Percentiles rank a stretch among this genome's conserved stretches.
Evolutionary conservation across 768 basidiomycete species (phyloP).

Genomic region (Rubroboletus satanas): DNA sequence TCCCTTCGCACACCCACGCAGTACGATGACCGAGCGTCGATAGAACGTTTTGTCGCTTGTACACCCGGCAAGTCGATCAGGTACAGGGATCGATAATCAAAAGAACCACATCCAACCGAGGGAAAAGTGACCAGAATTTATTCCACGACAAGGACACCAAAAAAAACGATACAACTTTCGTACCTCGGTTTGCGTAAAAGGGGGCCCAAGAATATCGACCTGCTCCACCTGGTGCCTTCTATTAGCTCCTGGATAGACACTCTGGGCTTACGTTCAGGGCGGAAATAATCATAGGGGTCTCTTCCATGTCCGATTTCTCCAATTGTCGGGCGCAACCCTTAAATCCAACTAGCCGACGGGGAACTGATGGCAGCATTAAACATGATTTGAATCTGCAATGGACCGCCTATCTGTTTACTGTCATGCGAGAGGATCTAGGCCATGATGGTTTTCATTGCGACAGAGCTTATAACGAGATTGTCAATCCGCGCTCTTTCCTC

Average conservation of each 20-base stretch:
- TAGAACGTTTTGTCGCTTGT: neutral
- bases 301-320: neutral
- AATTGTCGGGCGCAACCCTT: neutral
- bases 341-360: neutral
- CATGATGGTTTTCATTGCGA: slow-evolving; percentile 75
- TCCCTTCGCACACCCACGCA: no score
- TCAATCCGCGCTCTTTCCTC: slow-evolving; percentile 47
- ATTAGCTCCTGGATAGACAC: neutral
- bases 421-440: slow-evolving; percentile 6
- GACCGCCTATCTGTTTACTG: neutral
- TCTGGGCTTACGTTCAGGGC: neutral
- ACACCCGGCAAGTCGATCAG: neutral
- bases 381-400: neutral
- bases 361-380: neutral
- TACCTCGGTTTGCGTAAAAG: neutral
- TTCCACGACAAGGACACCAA: neutral
- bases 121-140: neutral
- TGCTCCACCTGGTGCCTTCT: neutral
- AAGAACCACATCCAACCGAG: neutral
- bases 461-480: slow-evolving; percentile 69
- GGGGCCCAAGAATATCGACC: neutral
- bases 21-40: neutral
- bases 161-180: no score
- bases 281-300: no score
- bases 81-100: neutral